These are phyloP conservation scores for Leishmania mexicana DNA, from an alignment of 208 protist species.

Conservation along the genomic window DNA sequence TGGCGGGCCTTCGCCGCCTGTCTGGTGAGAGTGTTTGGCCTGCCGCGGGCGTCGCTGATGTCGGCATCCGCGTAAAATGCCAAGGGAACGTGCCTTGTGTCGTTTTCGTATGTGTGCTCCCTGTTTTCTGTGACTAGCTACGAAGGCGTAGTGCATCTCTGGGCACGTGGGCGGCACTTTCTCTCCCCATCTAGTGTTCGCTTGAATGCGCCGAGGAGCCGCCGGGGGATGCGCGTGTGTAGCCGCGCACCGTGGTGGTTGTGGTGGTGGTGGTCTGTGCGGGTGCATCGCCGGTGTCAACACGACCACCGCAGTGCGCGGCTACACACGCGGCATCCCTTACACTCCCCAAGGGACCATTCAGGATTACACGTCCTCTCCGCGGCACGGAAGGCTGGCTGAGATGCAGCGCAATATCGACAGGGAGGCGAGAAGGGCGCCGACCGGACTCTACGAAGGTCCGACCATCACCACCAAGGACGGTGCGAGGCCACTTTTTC, in stretches of 20 bases:
- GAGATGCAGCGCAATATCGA: conserved; percentile 67
- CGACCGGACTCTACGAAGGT: conserved; percentile 52
- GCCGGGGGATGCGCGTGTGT: not conserved
- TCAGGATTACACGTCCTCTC: conserved; percentile 70
- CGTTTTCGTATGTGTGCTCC: not conserved
- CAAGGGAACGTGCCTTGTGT: not conserved
- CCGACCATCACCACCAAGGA: conserved; percentile 49
- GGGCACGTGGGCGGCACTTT: not conserved
- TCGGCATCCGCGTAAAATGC: not conserved
- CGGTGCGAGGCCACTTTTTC: conserved; percentile 43
- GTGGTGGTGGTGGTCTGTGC: not conserved
- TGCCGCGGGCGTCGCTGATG: not conserved
- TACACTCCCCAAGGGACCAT: conserved; percentile 69
- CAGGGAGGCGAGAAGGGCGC: conserved; percentile 31
- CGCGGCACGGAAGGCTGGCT: conserved; percentile 43
- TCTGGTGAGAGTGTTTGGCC: not conserved
- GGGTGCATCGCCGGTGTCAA: not conserved
- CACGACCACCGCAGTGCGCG: not conserved
- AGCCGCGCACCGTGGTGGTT: not conserved
- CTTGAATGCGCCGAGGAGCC: not conserved
- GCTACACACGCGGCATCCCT: conserved; percentile 59
- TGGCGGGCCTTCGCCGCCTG: not conserved
- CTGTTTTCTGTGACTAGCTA: not conserved
- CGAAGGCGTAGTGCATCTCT: not conserved
- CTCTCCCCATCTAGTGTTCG: not conserved